Conservation (phyloP, 495 filamentous ascomycete genomes). For the Durotheca rogersii region DNA sequence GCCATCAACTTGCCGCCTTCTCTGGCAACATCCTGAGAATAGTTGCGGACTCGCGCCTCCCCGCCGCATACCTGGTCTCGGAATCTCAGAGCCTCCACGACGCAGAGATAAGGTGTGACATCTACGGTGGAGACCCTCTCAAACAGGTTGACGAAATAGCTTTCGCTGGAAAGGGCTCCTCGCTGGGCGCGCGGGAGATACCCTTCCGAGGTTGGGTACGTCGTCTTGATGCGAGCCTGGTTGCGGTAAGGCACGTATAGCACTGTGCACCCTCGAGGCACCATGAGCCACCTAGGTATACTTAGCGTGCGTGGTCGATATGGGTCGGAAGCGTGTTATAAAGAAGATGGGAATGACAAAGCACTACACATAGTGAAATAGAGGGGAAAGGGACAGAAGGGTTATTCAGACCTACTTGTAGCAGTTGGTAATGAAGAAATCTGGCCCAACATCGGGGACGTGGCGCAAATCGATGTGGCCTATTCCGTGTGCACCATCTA, state of each 20-base stretch:
- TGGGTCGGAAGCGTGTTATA: no score
- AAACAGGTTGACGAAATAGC: constrained; percentile 63
- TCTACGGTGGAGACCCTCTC: constrained; percentile 72
- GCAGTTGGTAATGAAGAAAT: constrained; percentile 77
- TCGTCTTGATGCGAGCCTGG: constrained; percentile 69
- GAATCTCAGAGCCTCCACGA: constrained; percentile 66
- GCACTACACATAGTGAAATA: no score
- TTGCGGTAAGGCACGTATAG: constrained; percentile 72
- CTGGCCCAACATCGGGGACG: constrained; percentile 57
- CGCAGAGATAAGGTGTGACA: constrained; percentile 62
- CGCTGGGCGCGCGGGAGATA: constrained; percentile 35
- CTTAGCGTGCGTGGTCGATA: no score
- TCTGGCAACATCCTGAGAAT: constrained; percentile 56
- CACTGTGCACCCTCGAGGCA: constrained; percentile 71
- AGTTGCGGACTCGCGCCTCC: constrained; percentile 64
- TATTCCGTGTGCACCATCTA: constrained; percentile 76
- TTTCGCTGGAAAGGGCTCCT: constrained; percentile 4
- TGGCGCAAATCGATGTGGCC: constrained; percentile 67
- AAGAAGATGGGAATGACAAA: no score
- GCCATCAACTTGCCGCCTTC: constrained; percentile 60
- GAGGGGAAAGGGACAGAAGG: no score
- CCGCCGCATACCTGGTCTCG: constrained; percentile 69
- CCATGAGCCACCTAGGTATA: constrained; percentile 72
- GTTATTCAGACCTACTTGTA: constrained; percentile 88
- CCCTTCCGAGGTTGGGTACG: constrained; percentile 68